Percentiles rank a stretch among this genome's conserved stretches.
Evolutionary conservation across 2,329 filamentous ascomycete genomes (phyloP).

Genomic region (Fusarium euwallaceae): DNA sequence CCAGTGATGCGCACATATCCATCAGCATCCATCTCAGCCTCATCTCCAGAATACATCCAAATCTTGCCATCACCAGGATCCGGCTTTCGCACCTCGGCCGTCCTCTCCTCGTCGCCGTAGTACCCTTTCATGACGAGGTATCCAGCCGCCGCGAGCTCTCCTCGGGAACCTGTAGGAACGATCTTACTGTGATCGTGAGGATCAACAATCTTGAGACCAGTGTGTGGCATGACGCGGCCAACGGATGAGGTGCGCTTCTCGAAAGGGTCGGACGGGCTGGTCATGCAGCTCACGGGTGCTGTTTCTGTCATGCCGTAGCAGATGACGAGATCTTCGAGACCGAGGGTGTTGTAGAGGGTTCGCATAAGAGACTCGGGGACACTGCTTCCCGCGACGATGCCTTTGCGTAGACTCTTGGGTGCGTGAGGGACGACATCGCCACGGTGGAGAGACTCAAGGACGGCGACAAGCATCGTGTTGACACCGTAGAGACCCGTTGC

Average conservation of each 20-base stretch:
- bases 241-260: slow-evolving; percentile 81
- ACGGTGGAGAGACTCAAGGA: slow-evolving; percentile 79
- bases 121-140: slow-evolving; percentile 95
- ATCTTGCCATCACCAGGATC: slow-evolving; percentile 65
- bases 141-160: slow-evolving; percentile 86
- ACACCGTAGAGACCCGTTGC: slow-evolving; percentile 86
- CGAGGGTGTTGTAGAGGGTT: slow-evolving; percentile 78
- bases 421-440: slow-evolving; percentile 45
- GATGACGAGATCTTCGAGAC: slow-evolving; percentile 86
- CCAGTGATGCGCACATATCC: slow-evolving; percentile 93
- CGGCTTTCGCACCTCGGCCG: slow-evolving; percentile 71
- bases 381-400: slow-evolving; percentile 89
- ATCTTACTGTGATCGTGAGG: slow-evolving; percentile 69
- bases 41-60: slow-evolving; percentile 96
- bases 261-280: slow-evolving; percentile 79
- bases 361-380: slow-evolving; percentile 87
- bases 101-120: slow-evolving; percentile 79
- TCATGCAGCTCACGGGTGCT: slow-evolving; percentile 83
- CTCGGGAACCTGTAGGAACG: slow-evolving; percentile 74
- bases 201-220: slow-evolving; percentile 80
- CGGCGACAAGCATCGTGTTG: slow-evolving; percentile 92
- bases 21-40: slow-evolving; percentile 84
- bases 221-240: slow-evolving; percentile 87
- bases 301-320: slow-evolving; percentile 99
- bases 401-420: slow-evolving; percentile 74